A percentile compares a stretch with the other conserved stretches of the same genome.
Evolutionary conservation across 192 early-diverging fungal genomes (phyloP).

Genomic region (Podila epicladia): DNA sequence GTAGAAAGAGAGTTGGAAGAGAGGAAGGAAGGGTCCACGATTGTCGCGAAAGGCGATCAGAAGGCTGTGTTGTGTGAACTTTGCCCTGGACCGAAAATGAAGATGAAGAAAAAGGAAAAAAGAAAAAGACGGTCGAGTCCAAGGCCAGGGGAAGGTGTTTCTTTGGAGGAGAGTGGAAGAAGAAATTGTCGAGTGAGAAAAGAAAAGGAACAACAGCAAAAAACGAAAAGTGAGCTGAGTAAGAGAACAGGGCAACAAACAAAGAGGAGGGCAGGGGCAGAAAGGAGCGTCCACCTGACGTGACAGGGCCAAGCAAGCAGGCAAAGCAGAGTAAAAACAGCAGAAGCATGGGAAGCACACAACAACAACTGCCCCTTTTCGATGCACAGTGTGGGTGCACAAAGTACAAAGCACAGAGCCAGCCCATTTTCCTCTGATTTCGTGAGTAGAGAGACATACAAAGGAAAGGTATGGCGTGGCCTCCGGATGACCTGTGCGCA

Average conservation of each 20-base stretch:
- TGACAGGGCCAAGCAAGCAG: background rate
- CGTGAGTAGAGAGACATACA: background rate
- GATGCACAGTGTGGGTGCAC: too few relatives aligned
- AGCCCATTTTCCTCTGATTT: background rate
- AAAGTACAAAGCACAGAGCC: too few relatives aligned
- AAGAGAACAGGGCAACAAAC: background rate
- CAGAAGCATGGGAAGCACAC: too few relatives aligned
- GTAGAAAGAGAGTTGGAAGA: too few relatives aligned
- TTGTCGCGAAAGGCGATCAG: background rate
- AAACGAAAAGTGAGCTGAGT: background rate
- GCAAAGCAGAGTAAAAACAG: too few relatives aligned
- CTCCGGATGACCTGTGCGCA: constrained; percentile 1
- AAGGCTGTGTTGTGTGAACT: background rate
- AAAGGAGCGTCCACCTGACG: background rate
- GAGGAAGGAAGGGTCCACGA: background rate
- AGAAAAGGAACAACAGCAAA: background rate
- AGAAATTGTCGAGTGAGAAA: background rate
- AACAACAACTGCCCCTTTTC: too few relatives aligned
- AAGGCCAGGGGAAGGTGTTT: too few relatives aligned
- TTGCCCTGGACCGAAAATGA: too few relatives aligned
- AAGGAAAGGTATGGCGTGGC: background rate
- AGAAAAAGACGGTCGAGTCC: too few relatives aligned
- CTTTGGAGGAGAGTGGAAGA: background rate
- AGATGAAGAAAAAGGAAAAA: too few relatives aligned
- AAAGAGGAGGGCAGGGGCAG: background rate